Evolutionary conservation across 139 green algal species (phyloP).

Genomic region (Picochlorum sp.): DNA sequence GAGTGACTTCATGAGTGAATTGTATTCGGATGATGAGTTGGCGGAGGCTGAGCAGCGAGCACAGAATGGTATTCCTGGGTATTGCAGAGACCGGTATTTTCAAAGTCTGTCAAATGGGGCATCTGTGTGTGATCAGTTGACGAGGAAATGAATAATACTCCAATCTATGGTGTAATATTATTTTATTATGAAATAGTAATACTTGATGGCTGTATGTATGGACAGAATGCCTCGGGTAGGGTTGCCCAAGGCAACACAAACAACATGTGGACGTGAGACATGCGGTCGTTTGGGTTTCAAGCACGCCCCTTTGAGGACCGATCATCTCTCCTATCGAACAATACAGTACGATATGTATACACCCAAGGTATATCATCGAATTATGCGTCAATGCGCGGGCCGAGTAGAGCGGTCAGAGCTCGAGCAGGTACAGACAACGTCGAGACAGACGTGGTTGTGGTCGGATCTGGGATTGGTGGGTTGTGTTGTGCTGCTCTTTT

Average conservation of each 20-base stretch:
- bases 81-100: slow-evolving; percentile 50
- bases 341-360: no score
- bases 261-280: no score
- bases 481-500: slow-evolving; percentile 69
- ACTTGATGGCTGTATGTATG: no score
- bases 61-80: slow-evolving; percentile 41
- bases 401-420: no score
- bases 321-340: no score
- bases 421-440: not conserved
- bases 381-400: no score
- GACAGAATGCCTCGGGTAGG: no score
- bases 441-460: slow-evolving; percentile 55
- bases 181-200: no score
- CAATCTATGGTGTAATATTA: not conserved
- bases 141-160: not conserved
- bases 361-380: no score
- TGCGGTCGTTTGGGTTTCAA: no score
- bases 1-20: slow-evolving; percentile 34
- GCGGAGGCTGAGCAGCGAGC: slow-evolving; percentile 52
- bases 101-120: slow-evolving; percentile 25
- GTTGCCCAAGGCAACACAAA: no score
- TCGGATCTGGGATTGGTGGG: slow-evolving; percentile 58
- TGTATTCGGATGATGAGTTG: slow-evolving; percentile 51
- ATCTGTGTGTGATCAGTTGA: slow-evolving; percentile 27
- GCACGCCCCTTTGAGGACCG: no score